Evolutionary conservation across 2,329 filamentous ascomycete genomes (phyloP), one percentile per base, ranked within the genome.

Genomic region (Pseudogymnoascus sp.): DNA sequence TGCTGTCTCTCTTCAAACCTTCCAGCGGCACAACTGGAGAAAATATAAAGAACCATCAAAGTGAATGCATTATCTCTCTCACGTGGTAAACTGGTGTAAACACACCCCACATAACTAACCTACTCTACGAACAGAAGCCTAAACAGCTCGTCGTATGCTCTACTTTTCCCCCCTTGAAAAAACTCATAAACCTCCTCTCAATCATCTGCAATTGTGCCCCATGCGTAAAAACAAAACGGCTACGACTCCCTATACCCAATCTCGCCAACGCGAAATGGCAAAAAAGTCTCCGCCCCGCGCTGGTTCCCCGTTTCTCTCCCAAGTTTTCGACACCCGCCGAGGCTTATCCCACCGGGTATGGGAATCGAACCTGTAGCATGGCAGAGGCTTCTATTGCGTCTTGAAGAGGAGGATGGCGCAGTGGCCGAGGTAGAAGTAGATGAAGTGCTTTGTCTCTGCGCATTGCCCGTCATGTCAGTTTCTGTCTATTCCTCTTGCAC

Each of bases 351-450:
- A 34, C 10, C 12, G 8, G 46, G 25, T 6, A 50, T 34, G 25
- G 46, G 46, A 56, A 18, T 56, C 25, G 46, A 31, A 56, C 46
- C 25, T 34, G 12, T 23, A 50, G 46, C 25, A 31, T 34, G 7
- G 46, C 46, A 23, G 25, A 12, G 14, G 31, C 31, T 70, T 70
- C 74, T 87, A 97, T 85, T 97, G 93, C 42, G 95, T 99, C 84
- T 99, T 99, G 87, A 97, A 99, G 62, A 99, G 87, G 63, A 99
- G 84, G 75, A 99, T 97, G 65, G 95, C 95, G 77, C 92, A 97
- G 82, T 97, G 95, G 62, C 95, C 95, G 65, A 99, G 89, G 81
- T 99, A 99, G 82, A 99, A 99, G 82, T 99, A 99, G 76, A 99
- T 97, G 82, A 99, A 99, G 79, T 99, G 95, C 81, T 97, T 97